phyloP scores from a whole-genome alignment of 495 filamentous ascomycete genomes.

The Penicillium ucsense region DNA sequence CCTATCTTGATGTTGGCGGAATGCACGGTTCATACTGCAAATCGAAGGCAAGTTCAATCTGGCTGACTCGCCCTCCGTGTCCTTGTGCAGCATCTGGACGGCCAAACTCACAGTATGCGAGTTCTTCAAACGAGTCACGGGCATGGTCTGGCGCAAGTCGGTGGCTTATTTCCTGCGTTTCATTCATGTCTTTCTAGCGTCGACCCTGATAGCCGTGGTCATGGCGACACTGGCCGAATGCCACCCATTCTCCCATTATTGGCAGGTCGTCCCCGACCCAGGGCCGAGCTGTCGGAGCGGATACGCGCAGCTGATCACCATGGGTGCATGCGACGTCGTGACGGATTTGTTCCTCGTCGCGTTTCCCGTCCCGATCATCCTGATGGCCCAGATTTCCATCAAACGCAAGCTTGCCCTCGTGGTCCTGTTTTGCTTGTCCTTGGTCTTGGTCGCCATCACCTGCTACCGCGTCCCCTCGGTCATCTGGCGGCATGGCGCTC shows the following conservation, averaged over 20 bases:
- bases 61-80: not conserved
- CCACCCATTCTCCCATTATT: conserved; percentile 74
- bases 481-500: conserved; percentile 49
- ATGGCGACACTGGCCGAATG: conserved; percentile 80
- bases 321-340: conserved; percentile 76
- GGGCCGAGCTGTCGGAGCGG: conserved; percentile 75
- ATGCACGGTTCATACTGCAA: too few species aligned
- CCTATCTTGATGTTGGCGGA: too few species aligned
- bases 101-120: conserved; percentile 85
- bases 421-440: conserved; percentile 70
- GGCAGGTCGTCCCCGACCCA: conserved; percentile 86
- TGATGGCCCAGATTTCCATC: conserved; percentile 58
- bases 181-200: conserved; percentile 63
- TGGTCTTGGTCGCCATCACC: conserved; percentile 64
- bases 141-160: conserved; percentile 57
- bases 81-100: conserved; percentile 66
- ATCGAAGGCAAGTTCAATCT: too few species aligned
- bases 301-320: conserved; percentile 75
- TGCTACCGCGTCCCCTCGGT: conserved; percentile 68
- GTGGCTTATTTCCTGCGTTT: conserved; percentile 56
- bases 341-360: conserved; percentile 80
- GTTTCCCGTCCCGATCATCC: conserved; percentile 81
- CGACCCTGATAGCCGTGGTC: conserved; percentile 70
- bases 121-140: conserved; percentile 73
- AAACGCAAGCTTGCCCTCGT: conserved; percentile 59